Percentiles rank a stretch among this genome's conserved stretches.
Evolutionary conservation across 768 basidiomycete species (phyloP).

Genomic region (Trametes sanguinea): DNA sequence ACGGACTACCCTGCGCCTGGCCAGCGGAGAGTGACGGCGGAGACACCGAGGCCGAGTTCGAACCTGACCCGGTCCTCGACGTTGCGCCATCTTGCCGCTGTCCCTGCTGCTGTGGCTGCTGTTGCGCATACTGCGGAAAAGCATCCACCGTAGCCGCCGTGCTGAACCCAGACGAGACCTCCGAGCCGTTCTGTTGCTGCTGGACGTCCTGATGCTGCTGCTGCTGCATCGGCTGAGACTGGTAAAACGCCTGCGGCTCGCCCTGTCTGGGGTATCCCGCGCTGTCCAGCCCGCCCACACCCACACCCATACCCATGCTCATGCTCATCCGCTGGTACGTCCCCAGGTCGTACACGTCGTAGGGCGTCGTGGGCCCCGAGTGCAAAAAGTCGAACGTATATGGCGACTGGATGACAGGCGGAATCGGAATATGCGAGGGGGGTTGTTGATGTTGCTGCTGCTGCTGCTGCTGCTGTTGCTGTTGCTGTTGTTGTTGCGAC

Average conservation of each 20-base stretch:
- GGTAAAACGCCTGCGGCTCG: not conserved
- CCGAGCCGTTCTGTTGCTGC: not conserved
- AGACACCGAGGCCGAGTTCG: not conserved
- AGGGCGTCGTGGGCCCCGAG: conserved; percentile 42
- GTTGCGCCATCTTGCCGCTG: not conserved
- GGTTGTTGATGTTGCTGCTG: conserved; percentile 12
- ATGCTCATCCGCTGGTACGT: conserved; percentile 20
- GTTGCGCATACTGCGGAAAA: not conserved
- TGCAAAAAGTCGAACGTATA: conserved; percentile 40
- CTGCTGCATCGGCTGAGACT: not conserved
- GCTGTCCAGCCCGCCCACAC: conserved; percentile 3
- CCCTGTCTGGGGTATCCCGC: not conserved
- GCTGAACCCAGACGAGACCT: not conserved
- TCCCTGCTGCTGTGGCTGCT: not conserved
- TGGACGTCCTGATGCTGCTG: not conserved
- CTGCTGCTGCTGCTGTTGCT: conserved; percentile 11
- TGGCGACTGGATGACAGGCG: conserved; percentile 39
- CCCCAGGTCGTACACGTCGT: conserved; percentile 34
- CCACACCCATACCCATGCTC: conserved; percentile 12
- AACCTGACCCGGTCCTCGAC: not conserved
- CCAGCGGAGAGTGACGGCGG: conserved; percentile 7
- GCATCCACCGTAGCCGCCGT: not conserved
- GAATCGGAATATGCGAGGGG: conserved; percentile 37
- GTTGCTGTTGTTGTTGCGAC: too few species aligned
- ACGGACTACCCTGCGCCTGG: conserved; percentile 9